Evolutionary conservation across 2,329 filamentous ascomycete species (phyloP).

Genomic region (Aspergillus ruber): DNA sequence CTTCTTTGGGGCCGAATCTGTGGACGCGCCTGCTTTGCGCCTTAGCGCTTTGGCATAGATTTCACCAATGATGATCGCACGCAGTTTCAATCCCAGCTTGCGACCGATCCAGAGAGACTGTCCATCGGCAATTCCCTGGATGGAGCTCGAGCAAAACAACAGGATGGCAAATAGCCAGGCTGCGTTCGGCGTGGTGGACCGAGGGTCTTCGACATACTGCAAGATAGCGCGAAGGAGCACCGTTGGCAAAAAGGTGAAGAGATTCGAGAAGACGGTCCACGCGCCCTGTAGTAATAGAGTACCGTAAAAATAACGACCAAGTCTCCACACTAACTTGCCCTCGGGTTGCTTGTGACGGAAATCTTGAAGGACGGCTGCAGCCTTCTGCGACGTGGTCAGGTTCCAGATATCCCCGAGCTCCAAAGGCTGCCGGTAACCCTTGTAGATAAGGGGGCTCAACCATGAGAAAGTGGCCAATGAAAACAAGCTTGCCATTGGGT

Average conservation of each 20-base stretch:
- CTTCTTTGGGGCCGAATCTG: constrained; percentile 65
- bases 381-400: constrained; percentile 78
- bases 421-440: constrained; percentile 77
- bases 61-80: constrained; percentile 92
- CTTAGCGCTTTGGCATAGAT: constrained; percentile 94
- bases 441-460: constrained; percentile 84
- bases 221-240: constrained; percentile 85
- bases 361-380: constrained; percentile 67
- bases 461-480: constrained; percentile 84
- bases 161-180: constrained; percentile 94
- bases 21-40: constrained; percentile 74
- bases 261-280: constrained; percentile 71
- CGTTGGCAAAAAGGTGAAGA: constrained; percentile 88
- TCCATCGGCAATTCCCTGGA: constrained; percentile 76
- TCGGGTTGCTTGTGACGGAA: constrained; percentile 85
- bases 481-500: constrained; percentile 80
- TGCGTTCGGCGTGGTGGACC: constrained; percentile 69
- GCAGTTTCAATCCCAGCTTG: constrained; percentile 86
- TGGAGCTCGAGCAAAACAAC: constrained; percentile 72
- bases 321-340: constrained; percentile 67
- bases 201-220: constrained; percentile 84
- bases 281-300: constrained; percentile 68
- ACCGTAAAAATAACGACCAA: constrained; percentile 77
- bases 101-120: constrained; percentile 89
- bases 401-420: constrained; percentile 91